Base-by-base conservation (phyloP, 352 stramenopile genomes). In the Pythium pyrilobum region DNA sequence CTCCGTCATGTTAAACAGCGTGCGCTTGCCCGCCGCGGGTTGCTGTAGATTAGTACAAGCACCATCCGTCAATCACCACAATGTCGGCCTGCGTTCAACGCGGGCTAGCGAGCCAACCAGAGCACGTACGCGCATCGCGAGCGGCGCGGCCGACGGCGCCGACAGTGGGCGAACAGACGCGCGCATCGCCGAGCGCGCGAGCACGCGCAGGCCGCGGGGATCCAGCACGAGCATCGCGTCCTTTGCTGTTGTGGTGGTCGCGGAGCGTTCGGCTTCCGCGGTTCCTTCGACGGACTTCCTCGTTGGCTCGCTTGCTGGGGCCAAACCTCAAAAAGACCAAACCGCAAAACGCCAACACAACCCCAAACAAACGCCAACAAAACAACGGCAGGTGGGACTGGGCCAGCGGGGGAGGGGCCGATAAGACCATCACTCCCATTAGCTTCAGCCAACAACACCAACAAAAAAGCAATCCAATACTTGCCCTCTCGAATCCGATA, bases 1-100 rank as follows among this genome's bases (percentile, higher is more conserved):
- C 45, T 87, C 69, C 27, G 77, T 85, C 56, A 94, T 81, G 59
- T 80, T 88, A 63, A 95, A 92, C 43, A 95, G 65, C 61, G 77
- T 78, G 48, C 83, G 80, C 44, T 68, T 74, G 52, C 67, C 45
- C 6, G 39, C 36, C 12, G 16, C 12, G 10, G 34, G 9, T 36
- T 36, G 31, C 8, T 36, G 15, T 15, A 36, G 15, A 36, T 8
- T n/a, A 33, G 29, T 2, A 48, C 24, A 42, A 48, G 41, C 5
- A 32, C 27, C 21, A 12, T 54, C 27, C 32, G 46, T 43, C 5
- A 25, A 33, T 5, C 23, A 36, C 5, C 0, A 16, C 11, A 41
- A 54, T 36, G 10, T 28, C 37, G 16, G 24, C 4, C 3, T 16
- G 24, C 28, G 9, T 13, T 38, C 11, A n/a, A n/a, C n/a, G n/a